Evolutionary conservation across 139 green algal species (phyloP).

Genomic region (Auxenochlorella protothecoides): DNA sequence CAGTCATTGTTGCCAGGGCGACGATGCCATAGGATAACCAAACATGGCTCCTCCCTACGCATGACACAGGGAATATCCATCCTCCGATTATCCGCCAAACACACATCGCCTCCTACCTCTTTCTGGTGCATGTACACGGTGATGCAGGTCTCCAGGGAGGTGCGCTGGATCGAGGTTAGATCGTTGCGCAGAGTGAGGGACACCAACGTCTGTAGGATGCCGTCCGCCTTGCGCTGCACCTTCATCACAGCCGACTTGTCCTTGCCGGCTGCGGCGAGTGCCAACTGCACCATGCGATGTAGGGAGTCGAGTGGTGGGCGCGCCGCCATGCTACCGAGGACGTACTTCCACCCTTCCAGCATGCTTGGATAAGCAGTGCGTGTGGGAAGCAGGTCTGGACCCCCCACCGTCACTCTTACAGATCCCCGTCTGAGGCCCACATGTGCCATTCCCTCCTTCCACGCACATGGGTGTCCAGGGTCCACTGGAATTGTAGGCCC

Average conservation of each 20-base stretch:
- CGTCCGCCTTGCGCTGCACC: constrained; percentile 78
- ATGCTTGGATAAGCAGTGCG: not conserved
- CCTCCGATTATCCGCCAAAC: no score
- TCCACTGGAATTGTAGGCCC: constrained; percentile 94
- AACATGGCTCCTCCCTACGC: no score
- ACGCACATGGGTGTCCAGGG: constrained; percentile 65
- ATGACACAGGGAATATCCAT: no score
- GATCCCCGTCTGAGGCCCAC: not conserved
- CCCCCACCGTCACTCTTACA: not conserved
- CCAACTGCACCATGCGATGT: not conserved
- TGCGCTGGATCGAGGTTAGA: constrained; percentile 73
- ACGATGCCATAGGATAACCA: no score
- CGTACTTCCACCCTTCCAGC: no score
- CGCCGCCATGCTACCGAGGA: no score
- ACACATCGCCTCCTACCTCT: constrained; percentile 47
- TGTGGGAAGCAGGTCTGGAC: not conserved
- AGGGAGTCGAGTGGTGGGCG: not conserved
- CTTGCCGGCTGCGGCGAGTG: constrained; percentile 40
- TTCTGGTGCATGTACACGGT: constrained; percentile 97
- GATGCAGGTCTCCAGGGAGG: constrained; percentile 93
- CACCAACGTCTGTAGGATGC: constrained; percentile 71
- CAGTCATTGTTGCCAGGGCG: not conserved
- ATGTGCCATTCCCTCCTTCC: not conserved
- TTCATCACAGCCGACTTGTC: constrained; percentile 83
- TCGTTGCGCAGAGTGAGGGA: constrained; percentile 67